Base-by-base conservation (phyloP, 441 rosid genomes). In the Euphorbia celastroides region DNA sequence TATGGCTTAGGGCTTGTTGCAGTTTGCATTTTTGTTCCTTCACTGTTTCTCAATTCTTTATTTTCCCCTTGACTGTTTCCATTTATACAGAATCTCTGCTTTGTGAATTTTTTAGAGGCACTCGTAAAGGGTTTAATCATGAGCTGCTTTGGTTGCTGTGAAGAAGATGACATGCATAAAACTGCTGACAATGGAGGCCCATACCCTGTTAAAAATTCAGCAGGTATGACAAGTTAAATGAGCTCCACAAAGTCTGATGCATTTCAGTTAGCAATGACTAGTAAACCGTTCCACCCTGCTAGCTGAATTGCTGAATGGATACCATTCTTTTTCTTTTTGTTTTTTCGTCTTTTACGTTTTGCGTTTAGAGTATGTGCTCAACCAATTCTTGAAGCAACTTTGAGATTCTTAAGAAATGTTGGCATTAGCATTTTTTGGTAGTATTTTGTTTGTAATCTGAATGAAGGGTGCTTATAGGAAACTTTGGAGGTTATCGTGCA, bases 91-190 rank as follows among this genome's bases (percentile, higher is more conserved):
- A 27, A 22, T 22, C 17, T 14, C 30, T 12, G 44, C 42, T 46
- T 22, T 44, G 38, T 46, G 36, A 5, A 11, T 30, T 41, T 30
- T 27, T 42, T 17, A 66, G 64, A 22, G 66, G 25, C 7, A 31
- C 61, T 70, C 42, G 51, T 27, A 60, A 59, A 27, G 51, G 75
- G 65, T 75, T 68, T 70, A 81, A 75, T 41, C 74, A 93, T 93
- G 97, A 77, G 97, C 62, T 90, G 97, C 80, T 93, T 93, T 62
- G 66, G 89, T 66, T 90, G 98, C 72, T 93, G 96, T 52, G 83
- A 71, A 60, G 98, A 87, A 46, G 95, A 85, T 82, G 94, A 87
- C 62, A 68, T 80, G 78, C 88, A 82, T 55, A 88, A 84, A 79
- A 77, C 84, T 63, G 80, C 93, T 54, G 95, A 93, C 51, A 74